These are phyloP conservation scores for Caryopteris hybrid DNA, from an alignment of 305 asterid genomes.

Conservation along the genomic window DNA sequence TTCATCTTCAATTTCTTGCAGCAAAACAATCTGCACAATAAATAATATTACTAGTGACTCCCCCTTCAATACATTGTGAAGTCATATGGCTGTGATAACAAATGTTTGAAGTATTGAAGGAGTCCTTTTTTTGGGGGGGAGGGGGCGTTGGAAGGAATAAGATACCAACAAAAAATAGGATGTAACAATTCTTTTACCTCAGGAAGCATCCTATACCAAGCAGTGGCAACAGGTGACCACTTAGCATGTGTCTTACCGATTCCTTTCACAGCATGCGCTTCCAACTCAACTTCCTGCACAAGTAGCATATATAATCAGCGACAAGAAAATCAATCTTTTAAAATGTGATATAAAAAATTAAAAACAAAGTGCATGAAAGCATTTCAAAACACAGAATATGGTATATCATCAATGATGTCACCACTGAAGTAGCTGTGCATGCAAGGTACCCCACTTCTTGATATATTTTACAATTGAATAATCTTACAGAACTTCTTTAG, in stretches of 20 bases:
- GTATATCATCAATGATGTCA: not conserved
- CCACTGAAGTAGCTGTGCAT: not conserved
- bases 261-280: slow-evolving; percentile 97
- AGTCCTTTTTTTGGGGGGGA: too few species aligned
- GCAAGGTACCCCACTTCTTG: not conserved
- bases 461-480: not conserved
- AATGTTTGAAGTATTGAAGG: not conserved
- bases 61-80: not conserved
- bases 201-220: slow-evolving; percentile 98
- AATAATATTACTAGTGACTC: not conserved
- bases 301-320: slow-evolving; percentile 4
- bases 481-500: slow-evolving; percentile 7
- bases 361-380: slow-evolving; percentile 7
- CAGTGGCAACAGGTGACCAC: slow-evolving; percentile 98
- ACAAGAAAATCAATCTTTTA: not conserved
- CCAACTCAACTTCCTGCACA: slow-evolving; percentile 86
- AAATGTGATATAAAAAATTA: not conserved
- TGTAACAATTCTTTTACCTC: slow-evolving; percentile 47
- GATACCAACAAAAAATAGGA: too few species aligned
- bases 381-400: not conserved
- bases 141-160: too few species aligned
- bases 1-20: slow-evolving; percentile 66
- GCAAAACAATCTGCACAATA: slow-evolving; percentile 46
- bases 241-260: slow-evolving; percentile 92
- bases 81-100: not conserved